Evolutionary conservation across 495 filamentous ascomycete genomes (phyloP).

Genomic region (Peziza echinospora): DNA sequence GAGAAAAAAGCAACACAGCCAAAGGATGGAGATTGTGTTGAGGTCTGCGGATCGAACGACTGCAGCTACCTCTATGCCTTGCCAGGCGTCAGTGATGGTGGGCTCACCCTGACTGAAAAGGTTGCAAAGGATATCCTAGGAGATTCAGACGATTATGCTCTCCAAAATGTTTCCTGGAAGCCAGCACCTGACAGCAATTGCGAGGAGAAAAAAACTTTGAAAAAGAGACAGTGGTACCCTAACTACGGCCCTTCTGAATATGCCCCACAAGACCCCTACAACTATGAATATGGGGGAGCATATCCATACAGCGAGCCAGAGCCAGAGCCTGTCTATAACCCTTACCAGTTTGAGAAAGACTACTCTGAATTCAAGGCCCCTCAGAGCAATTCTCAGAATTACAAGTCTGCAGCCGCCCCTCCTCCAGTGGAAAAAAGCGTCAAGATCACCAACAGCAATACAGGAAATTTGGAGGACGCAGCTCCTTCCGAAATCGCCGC

Average conservation of each 20-base stretch:
- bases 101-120: not conserved
- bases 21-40: not conserved
- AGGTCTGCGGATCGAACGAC: not conserved
- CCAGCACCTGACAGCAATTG: not conserved
- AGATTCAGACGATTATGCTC: not conserved
- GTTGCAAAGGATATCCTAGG: not conserved
- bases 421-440: no score
- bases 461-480: no score
- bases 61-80: not conserved
- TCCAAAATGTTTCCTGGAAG: not conserved
- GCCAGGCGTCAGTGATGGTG: not conserved
- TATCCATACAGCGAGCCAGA: no score
- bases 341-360: no score
- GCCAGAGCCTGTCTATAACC: no score
- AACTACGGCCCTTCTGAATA: not conserved
- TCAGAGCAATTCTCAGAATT: no score
- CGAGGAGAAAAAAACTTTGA: not conserved
- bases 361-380: no score
- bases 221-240: not conserved
- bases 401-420: no score
- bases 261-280: not conserved
- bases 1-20: not conserved
- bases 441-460: not conserved
- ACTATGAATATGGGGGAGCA: no score
- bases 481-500: no score